Base-by-base conservation (phyloP, 2,329 filamentous ascomycete species). In the Alternaria angustiovoidea region DNA sequence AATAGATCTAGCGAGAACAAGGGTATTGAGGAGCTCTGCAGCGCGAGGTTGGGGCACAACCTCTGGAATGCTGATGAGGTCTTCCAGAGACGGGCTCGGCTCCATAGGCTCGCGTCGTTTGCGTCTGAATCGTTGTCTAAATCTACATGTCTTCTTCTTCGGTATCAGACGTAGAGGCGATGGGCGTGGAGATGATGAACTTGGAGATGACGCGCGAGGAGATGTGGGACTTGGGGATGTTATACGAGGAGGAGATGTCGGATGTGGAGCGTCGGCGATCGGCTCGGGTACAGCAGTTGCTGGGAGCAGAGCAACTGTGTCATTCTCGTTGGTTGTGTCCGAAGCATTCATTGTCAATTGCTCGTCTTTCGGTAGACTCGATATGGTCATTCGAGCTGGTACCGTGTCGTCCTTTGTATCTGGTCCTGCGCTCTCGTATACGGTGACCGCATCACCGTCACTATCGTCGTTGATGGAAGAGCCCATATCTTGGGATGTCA, bases 351-450 rank as follows among this genome's bases (percentile, higher is more conserved):
- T 6, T 12, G 39, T 12, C 20, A 12, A 42, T 8, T 6, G 38
- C 2, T 22, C 9, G 18, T 42, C 39, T 42, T 24, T 1, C 9
- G 20, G 20, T 4, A 20, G 39, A 7, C 1, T 24, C 9, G 39
- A 24, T 1, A 1, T 6, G 12, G 12, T 24, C 24, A 7, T 16
- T 5, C 7, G 39, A 16, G 39, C 20, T 24, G 20, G 20, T 42
- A 14, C 20, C 6, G 11, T 7, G 39, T 24, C 39, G 39, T 42
- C 39, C 9, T 24, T 24, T 6, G 18, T 24, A 22, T 41, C 9
- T 4, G 9, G 0, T 22, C 7, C n/a, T 41, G 0, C 0, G 18
- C 18, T 41, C 5, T 4, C 18, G 9, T 3, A 22, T 5, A n/a
- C n/a, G n/a, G n/a, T n/a, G n/a, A n/a, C 20, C 20, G 9, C 20